Conservation (phyloP, 768 basidiomycete species). For the Saitozyma sp. region DNA sequence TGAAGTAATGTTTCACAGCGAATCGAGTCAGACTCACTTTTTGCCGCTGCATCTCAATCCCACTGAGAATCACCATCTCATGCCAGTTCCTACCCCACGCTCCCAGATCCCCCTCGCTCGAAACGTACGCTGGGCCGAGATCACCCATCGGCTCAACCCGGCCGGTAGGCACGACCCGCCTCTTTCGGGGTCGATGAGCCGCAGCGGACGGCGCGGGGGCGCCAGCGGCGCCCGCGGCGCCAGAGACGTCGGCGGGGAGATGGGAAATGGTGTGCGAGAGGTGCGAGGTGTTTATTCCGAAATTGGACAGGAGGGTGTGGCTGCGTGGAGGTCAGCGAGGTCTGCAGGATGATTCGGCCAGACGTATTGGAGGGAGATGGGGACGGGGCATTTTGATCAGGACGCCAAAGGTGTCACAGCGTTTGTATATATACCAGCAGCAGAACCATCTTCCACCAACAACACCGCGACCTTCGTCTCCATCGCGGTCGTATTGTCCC, state of each 20-base stretch:
- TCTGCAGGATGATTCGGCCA: no score
- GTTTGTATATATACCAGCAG: no score
- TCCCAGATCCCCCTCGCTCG: constrained; percentile 31
- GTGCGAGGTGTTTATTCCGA: constrained; percentile 88
- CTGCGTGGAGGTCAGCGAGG: no score
- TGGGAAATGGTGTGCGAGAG: constrained; percentile 69
- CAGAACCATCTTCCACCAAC: no score
- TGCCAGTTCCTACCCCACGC: constrained; percentile 47
- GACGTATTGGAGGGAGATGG: no score
- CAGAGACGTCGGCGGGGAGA: constrained; percentile 20
- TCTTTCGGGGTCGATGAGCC: constrained; percentile 7
- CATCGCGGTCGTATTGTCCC: no score
- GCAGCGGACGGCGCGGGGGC: neutral
- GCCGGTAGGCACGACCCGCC: neutral
- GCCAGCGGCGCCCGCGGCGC: neutral
- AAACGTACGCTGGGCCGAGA: constrained; percentile 7
- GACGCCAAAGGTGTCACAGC: no score
- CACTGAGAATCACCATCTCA: constrained; percentile 45
- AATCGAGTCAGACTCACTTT: constrained; percentile 18
- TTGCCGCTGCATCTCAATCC: constrained; percentile 43
- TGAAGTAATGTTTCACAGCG: neutral
- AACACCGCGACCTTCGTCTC: no score
- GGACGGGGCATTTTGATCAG: no score
- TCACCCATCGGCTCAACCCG: neutral
- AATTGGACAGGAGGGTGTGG: constrained; percentile 82